phyloP scores from a whole-genome alignment of 2,329 filamentous ascomycete genomes.

The Penicillium olsonii region DNA sequence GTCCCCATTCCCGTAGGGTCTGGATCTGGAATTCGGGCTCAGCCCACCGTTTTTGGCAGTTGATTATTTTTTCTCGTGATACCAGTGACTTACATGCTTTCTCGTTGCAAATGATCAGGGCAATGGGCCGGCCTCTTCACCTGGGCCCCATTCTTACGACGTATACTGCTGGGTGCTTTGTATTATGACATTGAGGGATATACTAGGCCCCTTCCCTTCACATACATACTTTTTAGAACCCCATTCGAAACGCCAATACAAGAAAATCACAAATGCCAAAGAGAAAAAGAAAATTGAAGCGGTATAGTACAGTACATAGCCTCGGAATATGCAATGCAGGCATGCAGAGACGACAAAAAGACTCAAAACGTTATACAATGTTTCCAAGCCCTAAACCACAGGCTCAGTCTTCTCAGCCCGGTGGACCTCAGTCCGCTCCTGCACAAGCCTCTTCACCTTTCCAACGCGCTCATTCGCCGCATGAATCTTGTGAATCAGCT shows the following conservation, averaged over 20 bases:
- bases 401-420: not conserved
- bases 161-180: constrained; percentile 15
- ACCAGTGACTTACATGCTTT: constrained; percentile 25
- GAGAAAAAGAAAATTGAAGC: constrained; percentile 14
- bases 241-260: constrained; percentile 1
- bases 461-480: constrained; percentile 22
- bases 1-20: constrained; percentile 7
- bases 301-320: constrained; percentile 28
- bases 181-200: not conserved
- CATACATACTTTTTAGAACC: constrained; percentile 18
- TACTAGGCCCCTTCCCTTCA: constrained; percentile 3
- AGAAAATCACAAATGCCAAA: not conserved
- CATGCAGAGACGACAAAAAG: constrained; percentile 1
- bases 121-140: constrained; percentile 5
- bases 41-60: constrained; percentile 19
- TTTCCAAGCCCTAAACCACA: not conserved
- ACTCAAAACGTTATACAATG: not conserved
- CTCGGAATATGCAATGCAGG: constrained; percentile 19
- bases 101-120: constrained; percentile 19
- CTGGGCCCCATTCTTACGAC: constrained; percentile 11
- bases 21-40: constrained; percentile 11
- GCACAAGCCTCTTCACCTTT: constrained; percentile 28
- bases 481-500: constrained; percentile 31
- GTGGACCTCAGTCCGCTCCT: constrained; percentile 21
- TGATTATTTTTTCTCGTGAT: constrained; percentile 29